Base-by-base conservation (phyloP, 768 basidiomycete species). In the Podaxis sp. region DNA sequence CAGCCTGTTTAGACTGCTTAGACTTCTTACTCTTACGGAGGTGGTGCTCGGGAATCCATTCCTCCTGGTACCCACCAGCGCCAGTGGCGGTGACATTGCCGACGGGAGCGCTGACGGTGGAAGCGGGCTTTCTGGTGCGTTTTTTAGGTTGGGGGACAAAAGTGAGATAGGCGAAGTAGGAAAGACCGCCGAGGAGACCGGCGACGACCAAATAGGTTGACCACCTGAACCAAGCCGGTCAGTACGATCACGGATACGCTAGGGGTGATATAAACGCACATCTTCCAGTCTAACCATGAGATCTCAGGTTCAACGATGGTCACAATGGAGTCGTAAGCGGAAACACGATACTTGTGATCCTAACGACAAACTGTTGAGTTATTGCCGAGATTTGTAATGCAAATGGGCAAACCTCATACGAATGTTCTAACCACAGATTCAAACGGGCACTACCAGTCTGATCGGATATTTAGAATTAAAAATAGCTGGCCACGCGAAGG, bases 21-120 rank as follows among this genome's bases (percentile, higher is more conserved):
- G 73, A 68, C 17, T 74, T 71, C 72, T 85, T 91, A 36, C 75
- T 61, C 73, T 90, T 90, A 78, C 84, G 89, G 64, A 93, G 77
- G 68, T 94, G 93, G 69, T 93, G 90, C 66, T 90, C 89, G n/a
- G 93, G 93, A 66, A 94, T 94, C 93, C 93, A 94, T 69, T 94
- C 93, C 70, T 94, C 90, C 69, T 91, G 85, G 67, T 94, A 93
- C 49, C 85, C 87, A 41, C 86, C 83, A 2, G 86, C 80, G 38
- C 86, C 85, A 24, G 85, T 85, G 36, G 87, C 86, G 6, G 88
- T 88, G 38, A 83, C 82, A 7, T 84, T 65, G 29, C 81, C 81
- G 40, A 82, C 80, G 8, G 89, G 84, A 3, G 84, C 74, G 61
- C 82, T 86, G 57, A 84, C 77, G 5, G 79, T 70, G 7, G 76